phyloP scores from a whole-genome alignment of 768 basidiomycete species.

The Leccinum boreale region DNA sequence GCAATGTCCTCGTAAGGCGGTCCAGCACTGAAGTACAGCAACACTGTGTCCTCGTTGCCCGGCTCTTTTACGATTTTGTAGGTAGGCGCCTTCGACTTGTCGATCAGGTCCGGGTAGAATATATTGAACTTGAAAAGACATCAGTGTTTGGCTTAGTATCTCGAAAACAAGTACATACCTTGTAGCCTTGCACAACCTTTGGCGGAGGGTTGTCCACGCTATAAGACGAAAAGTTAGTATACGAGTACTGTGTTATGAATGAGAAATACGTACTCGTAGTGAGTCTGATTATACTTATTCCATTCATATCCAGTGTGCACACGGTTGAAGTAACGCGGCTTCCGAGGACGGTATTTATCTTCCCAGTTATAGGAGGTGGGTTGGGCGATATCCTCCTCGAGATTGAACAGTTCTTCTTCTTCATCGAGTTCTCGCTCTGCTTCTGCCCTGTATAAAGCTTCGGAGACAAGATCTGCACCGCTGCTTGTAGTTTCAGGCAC shows the following conservation, averaged over 20 bases:
- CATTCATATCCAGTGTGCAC: constrained; percentile 99
- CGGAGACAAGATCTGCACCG: constrained; percentile 77
- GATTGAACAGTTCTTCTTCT: constrained; percentile 93
- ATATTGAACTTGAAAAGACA: constrained; percentile 71
- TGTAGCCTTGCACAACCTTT: constrained; percentile 99
- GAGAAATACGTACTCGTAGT: constrained; percentile 74
- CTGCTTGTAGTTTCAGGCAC: constrained; percentile 58
- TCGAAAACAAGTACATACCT: constrained; percentile 42
- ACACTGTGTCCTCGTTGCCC: constrained; percentile 92
- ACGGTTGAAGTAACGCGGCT: constrained; percentile 97
- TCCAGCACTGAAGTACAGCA: constrained; percentile 92
- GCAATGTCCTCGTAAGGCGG: constrained; percentile 99
- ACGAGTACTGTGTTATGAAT: not conserved
- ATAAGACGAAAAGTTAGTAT: constrained; percentile 14
- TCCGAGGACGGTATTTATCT: constrained; percentile 96
- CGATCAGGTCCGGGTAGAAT: constrained; percentile 98
- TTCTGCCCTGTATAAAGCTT: constrained; percentile 87
- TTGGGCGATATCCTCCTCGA: constrained; percentile 83
- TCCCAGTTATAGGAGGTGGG: constrained; percentile 95
- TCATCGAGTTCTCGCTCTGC: constrained; percentile 92
- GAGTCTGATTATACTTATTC: constrained; percentile 99
- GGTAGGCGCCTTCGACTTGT: constrained; percentile 94
- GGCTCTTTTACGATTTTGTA: constrained; percentile 94
- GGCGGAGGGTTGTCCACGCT: constrained; percentile 98
- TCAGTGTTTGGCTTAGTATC: constrained; percentile 4